Percentiles rank a stretch among this genome's conserved stretches.
Evolutionary conservation across 768 basidiomycete species (phyloP).

Genomic region (Tylopilus cervinicoccineus): DNA sequence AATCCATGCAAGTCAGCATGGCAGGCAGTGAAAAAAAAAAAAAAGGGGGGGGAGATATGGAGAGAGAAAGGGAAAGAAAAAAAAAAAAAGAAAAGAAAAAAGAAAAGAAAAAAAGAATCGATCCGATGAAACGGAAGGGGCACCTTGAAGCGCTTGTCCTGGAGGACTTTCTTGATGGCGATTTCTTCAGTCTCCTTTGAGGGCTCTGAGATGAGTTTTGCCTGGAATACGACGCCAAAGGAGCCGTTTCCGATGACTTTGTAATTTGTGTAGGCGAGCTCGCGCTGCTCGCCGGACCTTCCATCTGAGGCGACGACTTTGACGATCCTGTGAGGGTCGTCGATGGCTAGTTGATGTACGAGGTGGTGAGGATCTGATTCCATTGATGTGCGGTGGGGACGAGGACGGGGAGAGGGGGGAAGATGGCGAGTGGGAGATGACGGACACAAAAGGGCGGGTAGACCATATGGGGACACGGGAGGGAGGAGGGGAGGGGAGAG

Average conservation of each 20-base stretch:
- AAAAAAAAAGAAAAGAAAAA: neutral
- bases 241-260: conserved; percentile 99
- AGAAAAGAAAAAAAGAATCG: conserved; percentile 9
- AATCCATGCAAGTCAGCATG: conserved; percentile 13
- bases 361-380: conserved; percentile 23
- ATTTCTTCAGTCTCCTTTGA: conserved; percentile 76
- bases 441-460: conserved; percentile 21
- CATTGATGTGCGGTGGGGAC: conserved; percentile 18
- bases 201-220: conserved; percentile 69
- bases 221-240: conserved; percentile 98
- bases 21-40: conserved; percentile 1
- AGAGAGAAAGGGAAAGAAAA: neutral
- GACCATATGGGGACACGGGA: conserved; percentile 24
- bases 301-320: conserved; percentile 94
- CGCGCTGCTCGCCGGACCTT: conserved; percentile 83
- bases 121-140: conserved; percentile 21
- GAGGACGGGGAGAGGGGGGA: conserved; percentile 33
- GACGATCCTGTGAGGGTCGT: conserved; percentile 96
- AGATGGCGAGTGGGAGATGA: conserved; percentile 32
- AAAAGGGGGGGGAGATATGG: neutral
- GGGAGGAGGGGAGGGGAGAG: conserved; percentile 12
- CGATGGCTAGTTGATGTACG: conserved; percentile 55
- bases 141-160: conserved; percentile 99
- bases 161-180: conserved; percentile 99
- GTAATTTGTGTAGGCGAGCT: conserved; percentile 93